phyloP scores from a whole-genome alignment of 257 asterid species.

The Oldenlandia corymbosa region DNA sequence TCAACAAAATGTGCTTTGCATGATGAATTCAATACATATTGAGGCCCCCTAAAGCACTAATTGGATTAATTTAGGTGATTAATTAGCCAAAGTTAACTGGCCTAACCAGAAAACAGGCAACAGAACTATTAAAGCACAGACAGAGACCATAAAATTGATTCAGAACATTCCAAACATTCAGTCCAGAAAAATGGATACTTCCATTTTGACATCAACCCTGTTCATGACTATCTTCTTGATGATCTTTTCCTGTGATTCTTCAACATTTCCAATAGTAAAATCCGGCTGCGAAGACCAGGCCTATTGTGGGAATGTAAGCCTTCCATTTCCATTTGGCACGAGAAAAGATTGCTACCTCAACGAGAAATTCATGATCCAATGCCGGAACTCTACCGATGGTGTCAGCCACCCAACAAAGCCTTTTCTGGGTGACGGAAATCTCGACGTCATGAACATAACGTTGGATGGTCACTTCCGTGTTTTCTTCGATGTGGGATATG shows the following conservation, averaged over 20 bases:
- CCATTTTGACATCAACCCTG: neutral
- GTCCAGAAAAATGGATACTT: neutral
- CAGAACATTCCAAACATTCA: no score
- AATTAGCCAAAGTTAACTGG: no score
- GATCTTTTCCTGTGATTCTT: neutral
- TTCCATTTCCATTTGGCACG: constrained; percentile 41
- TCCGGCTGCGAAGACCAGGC: constrained; percentile 9
- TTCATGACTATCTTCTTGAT: neutral
- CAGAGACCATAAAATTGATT: no score
- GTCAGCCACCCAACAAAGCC: neutral
- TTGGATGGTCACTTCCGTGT: constrained; percentile 13
- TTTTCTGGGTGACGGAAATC: rapidly evolving
- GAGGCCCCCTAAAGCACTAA: no score
- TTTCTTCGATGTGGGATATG: neutral
- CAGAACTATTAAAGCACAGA: no score
- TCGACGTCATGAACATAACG: constrained; percentile 13
- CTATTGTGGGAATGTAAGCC: constrained; percentile 22
- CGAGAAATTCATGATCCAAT: neutral
- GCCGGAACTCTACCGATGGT: constrained; percentile 7
- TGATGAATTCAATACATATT: no score
- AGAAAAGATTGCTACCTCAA: neutral
- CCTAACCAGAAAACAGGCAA: neutral
- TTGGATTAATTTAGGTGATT: no score
- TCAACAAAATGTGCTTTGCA: no score
- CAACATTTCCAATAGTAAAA: constrained; percentile 9